These are phyloP conservation scores for Juglanconis sp. DNA, from an alignment of 2,329 filamentous ascomycete genomes.

Conservation along the genomic window DNA sequence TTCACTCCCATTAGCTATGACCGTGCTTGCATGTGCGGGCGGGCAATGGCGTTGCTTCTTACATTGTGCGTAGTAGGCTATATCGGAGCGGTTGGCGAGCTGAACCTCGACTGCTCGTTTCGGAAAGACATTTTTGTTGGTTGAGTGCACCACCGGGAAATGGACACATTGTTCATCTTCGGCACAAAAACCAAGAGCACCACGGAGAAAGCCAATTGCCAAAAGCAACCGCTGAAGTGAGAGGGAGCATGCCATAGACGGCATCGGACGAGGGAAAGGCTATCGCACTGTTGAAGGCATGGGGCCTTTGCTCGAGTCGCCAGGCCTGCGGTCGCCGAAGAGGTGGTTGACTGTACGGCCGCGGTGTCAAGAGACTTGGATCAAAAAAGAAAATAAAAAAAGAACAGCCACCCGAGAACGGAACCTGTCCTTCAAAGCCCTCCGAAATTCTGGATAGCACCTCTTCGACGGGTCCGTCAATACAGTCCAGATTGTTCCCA, in stretches of 20 bases:
- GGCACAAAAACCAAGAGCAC: conserved; percentile 18
- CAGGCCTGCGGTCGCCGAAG: not conserved
- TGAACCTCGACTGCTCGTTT: conserved; percentile 42
- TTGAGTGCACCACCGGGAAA: conserved; percentile 41
- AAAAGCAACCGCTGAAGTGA: conserved; percentile 23
- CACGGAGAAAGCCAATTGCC: conserved; percentile 17
- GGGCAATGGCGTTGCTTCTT: not conserved
- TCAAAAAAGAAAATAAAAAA: not conserved
- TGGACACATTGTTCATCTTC: conserved; percentile 33
- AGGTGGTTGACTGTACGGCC: too few relatives aligned
- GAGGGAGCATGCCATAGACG: conserved; percentile 27
- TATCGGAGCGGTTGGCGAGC: conserved; percentile 49
- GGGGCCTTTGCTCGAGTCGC: not conserved
- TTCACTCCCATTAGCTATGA: conserved; percentile 23
- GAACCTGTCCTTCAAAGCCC: not conserved
- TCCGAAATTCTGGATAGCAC: not conserved
- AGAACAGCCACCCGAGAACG: not conserved
- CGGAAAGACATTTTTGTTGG: conserved; percentile 36
- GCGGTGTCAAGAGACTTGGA: not conserved
- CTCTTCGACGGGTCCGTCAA: not conserved
- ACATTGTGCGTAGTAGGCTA: conserved; percentile 44
- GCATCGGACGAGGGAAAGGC: conserved; percentile 19
- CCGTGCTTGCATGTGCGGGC: conserved; percentile 28
- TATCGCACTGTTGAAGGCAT: conserved; percentile 21
- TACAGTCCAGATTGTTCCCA: not conserved